phyloP scores from a whole-genome alignment of 371 early-diverging fungal species.

The Coemansia sp. region DNA sequence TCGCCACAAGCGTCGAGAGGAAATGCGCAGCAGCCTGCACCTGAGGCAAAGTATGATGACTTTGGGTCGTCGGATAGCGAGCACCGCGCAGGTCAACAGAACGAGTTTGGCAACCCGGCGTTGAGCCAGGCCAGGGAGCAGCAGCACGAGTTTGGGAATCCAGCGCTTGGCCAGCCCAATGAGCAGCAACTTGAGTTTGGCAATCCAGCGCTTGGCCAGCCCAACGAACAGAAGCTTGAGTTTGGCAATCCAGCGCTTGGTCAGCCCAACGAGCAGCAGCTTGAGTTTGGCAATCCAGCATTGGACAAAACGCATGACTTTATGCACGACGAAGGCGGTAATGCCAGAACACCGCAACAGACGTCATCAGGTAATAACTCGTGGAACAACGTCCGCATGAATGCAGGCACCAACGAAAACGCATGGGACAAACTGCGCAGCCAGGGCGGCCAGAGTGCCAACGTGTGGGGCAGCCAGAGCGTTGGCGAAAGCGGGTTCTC shows the following conservation, averaged over 20 bases:
- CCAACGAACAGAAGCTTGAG: constrained; percentile 1
- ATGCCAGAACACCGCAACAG: not conserved
- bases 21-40: not conserved
- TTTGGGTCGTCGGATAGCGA: not conserved
- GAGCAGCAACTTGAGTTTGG: constrained; percentile 21
- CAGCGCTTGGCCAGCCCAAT: not conserved
- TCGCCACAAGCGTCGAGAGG: constrained; percentile 24
- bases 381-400: constrained; percentile 24
- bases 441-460: constrained; percentile 4
- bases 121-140: not conserved
- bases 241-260: constrained; percentile 20
- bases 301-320: not conserved
- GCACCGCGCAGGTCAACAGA: not conserved
- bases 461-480: constrained; percentile 3
- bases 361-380: not conserved
- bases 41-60: not conserved
- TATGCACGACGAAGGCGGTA: not conserved
- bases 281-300: constrained; percentile 19
- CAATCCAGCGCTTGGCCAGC: constrained; percentile 8
- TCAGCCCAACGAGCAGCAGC: constrained; percentile 1
- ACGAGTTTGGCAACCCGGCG: constrained; percentile 25
- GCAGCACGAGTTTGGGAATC: constrained; percentile 25
- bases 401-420: not conserved
- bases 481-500: not conserved
- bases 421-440: constrained; percentile 26